phyloP scores from a whole-genome alignment of 164 flowering plant species.

The Liquidambar formosana region DNA sequence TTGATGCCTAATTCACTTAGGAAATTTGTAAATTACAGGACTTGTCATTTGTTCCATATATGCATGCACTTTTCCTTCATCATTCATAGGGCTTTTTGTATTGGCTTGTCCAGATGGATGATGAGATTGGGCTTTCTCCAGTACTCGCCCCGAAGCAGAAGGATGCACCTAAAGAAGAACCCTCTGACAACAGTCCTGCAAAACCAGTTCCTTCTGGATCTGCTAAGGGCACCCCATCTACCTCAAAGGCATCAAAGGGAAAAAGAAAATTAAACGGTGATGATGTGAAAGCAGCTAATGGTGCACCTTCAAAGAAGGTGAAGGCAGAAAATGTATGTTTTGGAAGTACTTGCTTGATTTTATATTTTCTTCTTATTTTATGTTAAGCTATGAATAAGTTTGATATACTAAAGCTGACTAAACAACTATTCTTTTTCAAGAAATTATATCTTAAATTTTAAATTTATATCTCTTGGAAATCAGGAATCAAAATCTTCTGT shows the following conservation, averaged over 20 bases:
- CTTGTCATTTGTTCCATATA: not conserved
- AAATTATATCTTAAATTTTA: not conserved
- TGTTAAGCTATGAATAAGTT: not conserved
- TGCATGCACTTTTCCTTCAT: constrained; percentile 1
- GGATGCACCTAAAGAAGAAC: constrained; percentile 81
- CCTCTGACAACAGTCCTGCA: constrained; percentile 65
- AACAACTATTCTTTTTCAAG: not conserved
- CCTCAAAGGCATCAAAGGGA: constrained; percentile 79
- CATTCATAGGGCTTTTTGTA: constrained; percentile 8
- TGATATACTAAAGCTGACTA: not conserved
- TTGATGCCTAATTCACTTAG: no score
- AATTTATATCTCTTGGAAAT: not conserved
- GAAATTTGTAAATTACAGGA: not conserved
- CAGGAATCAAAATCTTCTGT: constrained; percentile 60
- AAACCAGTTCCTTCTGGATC: constrained; percentile 58
- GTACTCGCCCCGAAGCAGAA: constrained; percentile 74
- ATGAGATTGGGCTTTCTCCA: constrained; percentile 60
- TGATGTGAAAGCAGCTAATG: constrained; percentile 59
- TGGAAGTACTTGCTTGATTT: not conserved
- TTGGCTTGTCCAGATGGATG: constrained; percentile 52
- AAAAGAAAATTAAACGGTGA: constrained; percentile 81
- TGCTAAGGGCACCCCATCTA: constrained; percentile 62
- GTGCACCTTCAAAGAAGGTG: constrained; percentile 70
- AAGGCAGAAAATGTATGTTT: constrained; percentile 59
- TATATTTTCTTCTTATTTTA: not conserved